Percentiles rank a stretch among this genome's conserved stretches.
phyloP scores from a whole-genome alignment of 495 filamentous ascomycete species.

The Choiromyces venosus region DNA sequence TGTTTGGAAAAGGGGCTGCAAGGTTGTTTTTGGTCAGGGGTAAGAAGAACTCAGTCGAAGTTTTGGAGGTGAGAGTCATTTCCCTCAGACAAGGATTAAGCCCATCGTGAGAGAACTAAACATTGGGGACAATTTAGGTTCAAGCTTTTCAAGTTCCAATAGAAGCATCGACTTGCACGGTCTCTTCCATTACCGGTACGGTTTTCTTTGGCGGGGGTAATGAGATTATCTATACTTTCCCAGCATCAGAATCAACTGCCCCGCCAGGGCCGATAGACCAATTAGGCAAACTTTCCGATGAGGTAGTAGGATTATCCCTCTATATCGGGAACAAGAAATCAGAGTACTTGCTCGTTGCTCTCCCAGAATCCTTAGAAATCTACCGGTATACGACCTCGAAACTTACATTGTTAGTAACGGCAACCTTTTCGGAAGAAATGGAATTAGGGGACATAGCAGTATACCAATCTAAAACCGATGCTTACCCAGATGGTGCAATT shows the following conservation, averaged over 20 bases:
- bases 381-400: constrained; percentile 24
- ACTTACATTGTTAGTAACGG: constrained; percentile 32
- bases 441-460: constrained; percentile 38
- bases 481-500: constrained; percentile 35
- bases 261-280: constrained; percentile 33
- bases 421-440: constrained; percentile 34
- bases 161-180: constrained; percentile 38
- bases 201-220: constrained; percentile 40
- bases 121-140: constrained; percentile 21
- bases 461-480: constrained; percentile 34
- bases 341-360: constrained; percentile 41
- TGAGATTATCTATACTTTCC: constrained; percentile 36
- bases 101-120: background rate
- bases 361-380: constrained; percentile 33
- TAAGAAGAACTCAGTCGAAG: constrained; percentile 20
- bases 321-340: constrained; percentile 27
- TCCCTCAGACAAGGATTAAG: background rate
- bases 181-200: constrained; percentile 32
- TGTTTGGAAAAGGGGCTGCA: constrained; percentile 40
- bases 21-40: constrained; percentile 33
- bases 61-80: constrained; percentile 22
- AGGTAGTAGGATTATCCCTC: constrained; percentile 36
- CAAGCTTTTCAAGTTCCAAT: constrained; percentile 39
- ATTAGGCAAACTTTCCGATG: constrained; percentile 30
- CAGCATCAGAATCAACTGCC: constrained; percentile 29